phyloP scores from a whole-genome alignment of 805 yeast species.

The Citeromyces nyonsensis region DNA sequence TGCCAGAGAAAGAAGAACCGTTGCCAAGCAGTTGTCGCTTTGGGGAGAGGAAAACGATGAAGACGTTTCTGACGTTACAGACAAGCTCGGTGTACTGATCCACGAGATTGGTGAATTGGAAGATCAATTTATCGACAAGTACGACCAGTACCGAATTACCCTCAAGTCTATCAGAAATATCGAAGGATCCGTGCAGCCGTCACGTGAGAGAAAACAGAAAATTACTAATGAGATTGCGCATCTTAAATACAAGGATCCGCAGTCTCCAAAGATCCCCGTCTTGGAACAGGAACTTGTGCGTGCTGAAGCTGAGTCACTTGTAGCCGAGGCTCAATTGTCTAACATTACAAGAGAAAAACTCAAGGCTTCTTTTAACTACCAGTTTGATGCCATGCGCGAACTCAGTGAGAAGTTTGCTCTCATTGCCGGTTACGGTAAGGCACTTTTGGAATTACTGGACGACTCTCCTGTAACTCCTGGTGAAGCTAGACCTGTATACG shows the following conservation, averaged over 20 bases:
- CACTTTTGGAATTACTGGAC: constrained; percentile 85
- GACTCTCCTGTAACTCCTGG: constrained; percentile 98
- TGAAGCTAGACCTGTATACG: constrained; percentile 96
- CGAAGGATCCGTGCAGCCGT: constrained; percentile 95
- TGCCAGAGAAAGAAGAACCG: constrained; percentile 87
- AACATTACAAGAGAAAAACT: constrained; percentile 96
- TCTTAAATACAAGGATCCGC: constrained; percentile 96
- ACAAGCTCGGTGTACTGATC: constrained; percentile 88
- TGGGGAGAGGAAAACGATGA: constrained; percentile 99
- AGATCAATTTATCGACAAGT: constrained; percentile 95
- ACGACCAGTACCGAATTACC: constrained; percentile 95
- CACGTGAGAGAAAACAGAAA: constrained; percentile 95
- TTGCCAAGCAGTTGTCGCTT: constrained; percentile 89
- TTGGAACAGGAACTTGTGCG: constrained; percentile 97
- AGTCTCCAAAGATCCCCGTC: constrained; percentile 87
- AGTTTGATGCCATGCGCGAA: constrained; percentile 91
- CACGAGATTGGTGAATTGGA: constrained; percentile 96
- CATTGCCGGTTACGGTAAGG: constrained; percentile 98
- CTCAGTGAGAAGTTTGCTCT: constrained; percentile 91
- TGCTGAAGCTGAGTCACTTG: constrained; percentile 97
- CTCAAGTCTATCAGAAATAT: constrained; percentile 90
- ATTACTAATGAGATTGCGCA: constrained; percentile 96
- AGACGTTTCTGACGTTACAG: constrained; percentile 93
- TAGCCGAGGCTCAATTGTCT: constrained; percentile 97
- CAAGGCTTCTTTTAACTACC: constrained; percentile 94